phyloP scores from a whole-genome alignment of 306 rosid species.

The Lupinus albus region DNA sequence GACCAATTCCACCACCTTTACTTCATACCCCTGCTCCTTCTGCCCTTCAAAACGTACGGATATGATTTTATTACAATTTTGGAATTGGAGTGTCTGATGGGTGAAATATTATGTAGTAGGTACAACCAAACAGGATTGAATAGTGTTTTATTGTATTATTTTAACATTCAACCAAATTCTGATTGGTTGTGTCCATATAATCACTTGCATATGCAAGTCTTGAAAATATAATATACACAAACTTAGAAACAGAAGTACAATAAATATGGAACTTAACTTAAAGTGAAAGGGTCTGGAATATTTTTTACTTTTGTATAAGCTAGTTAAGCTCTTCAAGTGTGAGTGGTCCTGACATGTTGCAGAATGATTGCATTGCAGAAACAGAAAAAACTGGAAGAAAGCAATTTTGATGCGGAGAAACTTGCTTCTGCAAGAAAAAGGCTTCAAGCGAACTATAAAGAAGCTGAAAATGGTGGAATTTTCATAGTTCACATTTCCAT shows the following conservation, averaged over 20 bases:
- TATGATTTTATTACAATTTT: conserved; percentile 46
- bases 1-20: conserved; percentile 45
- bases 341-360: conserved; percentile 23
- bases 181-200: too few species aligned
- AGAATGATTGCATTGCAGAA: conserved; percentile 63
- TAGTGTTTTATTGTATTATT: too few species aligned
- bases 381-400: conserved; percentile 69
- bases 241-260: conserved; percentile 41
- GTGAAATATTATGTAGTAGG: too few species aligned
- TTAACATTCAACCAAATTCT: too few species aligned
- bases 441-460: conserved; percentile 91
- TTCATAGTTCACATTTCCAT: conserved; percentile 7
- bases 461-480: conserved; percentile 90
- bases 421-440: conserved; percentile 90
- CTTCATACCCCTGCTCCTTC: conserved; percentile 45
- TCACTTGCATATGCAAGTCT: too few species aligned
- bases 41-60: conserved; percentile 76
- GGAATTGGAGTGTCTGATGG: conserved; percentile 46
- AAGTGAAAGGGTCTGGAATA: background rate
- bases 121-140: too few species aligned
- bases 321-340: conserved; percentile 5
- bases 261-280: conserved; percentile 45
- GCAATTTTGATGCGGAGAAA: conserved; percentile 60
- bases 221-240: too few species aligned
- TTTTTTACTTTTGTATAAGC: background rate